Conservation (phyloP, 305 asterid genomes). For the Solanum hybrid region DNA sequence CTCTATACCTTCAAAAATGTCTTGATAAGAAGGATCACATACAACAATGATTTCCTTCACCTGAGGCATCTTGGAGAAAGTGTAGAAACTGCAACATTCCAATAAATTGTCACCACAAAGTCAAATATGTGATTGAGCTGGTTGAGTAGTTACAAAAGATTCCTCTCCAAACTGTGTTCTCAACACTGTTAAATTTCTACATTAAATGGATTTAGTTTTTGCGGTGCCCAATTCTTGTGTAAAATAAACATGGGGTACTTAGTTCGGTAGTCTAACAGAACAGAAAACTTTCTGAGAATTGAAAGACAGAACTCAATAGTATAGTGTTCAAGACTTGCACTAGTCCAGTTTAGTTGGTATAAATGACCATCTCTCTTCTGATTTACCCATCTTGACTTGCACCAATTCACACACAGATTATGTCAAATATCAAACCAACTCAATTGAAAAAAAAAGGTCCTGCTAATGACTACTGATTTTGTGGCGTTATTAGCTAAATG, state of each 20-base stretch:
- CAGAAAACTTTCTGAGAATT: not conserved
- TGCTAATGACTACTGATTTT: not conserved
- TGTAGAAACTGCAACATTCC: slow-evolving; percentile 68
- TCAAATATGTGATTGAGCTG: slow-evolving; percentile 4
- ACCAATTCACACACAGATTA: not conserved
- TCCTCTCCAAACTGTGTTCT: not conserved
- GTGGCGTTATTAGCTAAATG: not conserved
- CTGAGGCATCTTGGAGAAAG: slow-evolving; percentile 78
- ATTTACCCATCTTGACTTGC: not conserved
- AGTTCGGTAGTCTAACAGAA: not conserved
- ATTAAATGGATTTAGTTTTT: not conserved
- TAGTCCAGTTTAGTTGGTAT: not conserved
- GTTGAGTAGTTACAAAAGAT: slow-evolving; percentile 3
- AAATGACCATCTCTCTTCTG: not conserved
- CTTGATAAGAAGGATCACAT: slow-evolving; percentile 94
- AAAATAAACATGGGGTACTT: not conserved
- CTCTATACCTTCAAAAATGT: slow-evolving; percentile 80
- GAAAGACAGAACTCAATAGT: not conserved
- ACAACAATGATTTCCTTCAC: slow-evolving; percentile 94
- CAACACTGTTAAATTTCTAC: not conserved
- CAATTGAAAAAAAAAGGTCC: not conserved
- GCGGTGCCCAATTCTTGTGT: not conserved
- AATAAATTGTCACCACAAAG: slow-evolving; percentile 13
- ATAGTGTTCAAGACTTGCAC: not conserved
- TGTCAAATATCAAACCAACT: not conserved